Evolutionary conservation across 2,329 filamentous ascomycete species (phyloP), one percentile per base, ranked within the genome.

Genomic region (Microsporum ferrugineum): DNA sequence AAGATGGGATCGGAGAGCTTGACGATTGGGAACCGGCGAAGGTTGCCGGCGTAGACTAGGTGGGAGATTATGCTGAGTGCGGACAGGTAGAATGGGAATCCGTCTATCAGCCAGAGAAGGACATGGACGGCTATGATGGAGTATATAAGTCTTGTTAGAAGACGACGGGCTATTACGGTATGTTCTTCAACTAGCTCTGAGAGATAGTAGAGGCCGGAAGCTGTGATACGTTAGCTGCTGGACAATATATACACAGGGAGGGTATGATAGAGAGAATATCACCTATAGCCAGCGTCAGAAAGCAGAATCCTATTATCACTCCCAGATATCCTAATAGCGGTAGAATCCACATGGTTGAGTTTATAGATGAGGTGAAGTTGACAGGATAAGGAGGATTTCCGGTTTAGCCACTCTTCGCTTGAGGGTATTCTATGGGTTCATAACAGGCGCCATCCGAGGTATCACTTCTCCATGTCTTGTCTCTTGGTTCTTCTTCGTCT

Each of bases 181-280:
- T 99, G 92, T 75, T 99, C 94, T 77, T 99, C 94, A 63, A 99
- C 94, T 12, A 97, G 85, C 75, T 99, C 94, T 29, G 92, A 96
- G 60, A 99, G 87, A 74, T 99, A 99, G 78, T 99, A 99, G 31
- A 99, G 85, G 41, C 94, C 94, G n/a, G 91, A 96, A 43, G 94
- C 94, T 89, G 69, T 56, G 63, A 31, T 45, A 33, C 14, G 59
- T 66, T 17, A 58, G 33, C 59, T 23, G 23, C 53, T 23, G n/a
- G 43, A 36, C 5, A 2, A 10, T 41, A 36, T 59, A 39, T 27
- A 47, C 29, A 51, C 1, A 23, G 17, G 17, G 17, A 23, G 17
- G 59, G 29, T 31, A 58, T 71, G 75, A 55, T 81, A 7, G 31
- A 36, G 2, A 3, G 23, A 17, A 43, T n/a, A 39, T 57, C 29